These are phyloP conservation scores for Acanthamoeba triangularis DNA, from an alignment of 208 protist genomes.

Conservation along the genomic window DNA sequence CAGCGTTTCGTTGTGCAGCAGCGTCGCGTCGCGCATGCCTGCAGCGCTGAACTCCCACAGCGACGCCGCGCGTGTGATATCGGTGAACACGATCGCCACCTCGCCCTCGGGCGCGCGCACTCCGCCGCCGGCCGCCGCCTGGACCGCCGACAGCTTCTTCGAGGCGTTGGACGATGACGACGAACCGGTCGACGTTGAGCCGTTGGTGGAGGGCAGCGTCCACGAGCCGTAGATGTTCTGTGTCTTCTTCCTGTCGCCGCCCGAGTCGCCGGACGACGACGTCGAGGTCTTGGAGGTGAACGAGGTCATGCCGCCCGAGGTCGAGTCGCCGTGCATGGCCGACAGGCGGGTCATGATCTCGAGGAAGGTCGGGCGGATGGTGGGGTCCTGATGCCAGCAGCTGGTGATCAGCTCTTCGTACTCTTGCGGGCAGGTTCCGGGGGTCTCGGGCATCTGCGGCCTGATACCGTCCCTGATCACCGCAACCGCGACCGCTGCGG, in stretches of 20 bases:
- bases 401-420: slow-evolving; percentile 7
- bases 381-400: slow-evolving; percentile 27
- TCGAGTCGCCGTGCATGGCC: slow-evolving; percentile 16
- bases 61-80: slow-evolving; percentile 18
- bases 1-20: slow-evolving; percentile 25
- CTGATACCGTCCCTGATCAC: slow-evolving; percentile 14
- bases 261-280: not conserved
- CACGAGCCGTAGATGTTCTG: not conserved
- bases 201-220: not conserved
- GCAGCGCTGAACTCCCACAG: slow-evolving; percentile 40
- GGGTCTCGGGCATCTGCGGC: not conserved
- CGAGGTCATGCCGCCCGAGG: not conserved
- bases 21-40: slow-evolving; percentile 7
- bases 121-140: not conserved
- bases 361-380: slow-evolving; percentile 43
- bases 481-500: not conserved
- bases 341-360: slow-evolving; percentile 51
- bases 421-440: not conserved
- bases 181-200: not conserved
- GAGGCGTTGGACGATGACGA: not conserved
- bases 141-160: not conserved
- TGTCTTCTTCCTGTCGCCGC: not conserved
- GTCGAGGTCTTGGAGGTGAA: slow-evolving; percentile 6
- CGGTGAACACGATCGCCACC: slow-evolving; percentile 43
- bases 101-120: not conserved